These are phyloP conservation scores for Cyclanthera cordifolia DNA, from an alignment of 306 rosid genomes.

Conservation along the genomic window DNA sequence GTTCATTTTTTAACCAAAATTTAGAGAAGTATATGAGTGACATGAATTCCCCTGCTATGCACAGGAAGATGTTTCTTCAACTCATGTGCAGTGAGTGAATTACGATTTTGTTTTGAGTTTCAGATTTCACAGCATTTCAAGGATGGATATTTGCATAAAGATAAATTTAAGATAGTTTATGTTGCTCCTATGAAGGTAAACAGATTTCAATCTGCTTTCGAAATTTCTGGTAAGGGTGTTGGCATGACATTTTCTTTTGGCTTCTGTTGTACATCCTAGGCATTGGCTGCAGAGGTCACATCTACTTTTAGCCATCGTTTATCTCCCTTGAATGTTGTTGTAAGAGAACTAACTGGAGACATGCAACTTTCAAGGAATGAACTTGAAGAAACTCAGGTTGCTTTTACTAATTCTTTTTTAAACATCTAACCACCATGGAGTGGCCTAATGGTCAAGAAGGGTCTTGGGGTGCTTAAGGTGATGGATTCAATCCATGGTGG, in stretches of 20 bases:
- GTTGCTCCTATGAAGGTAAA: conserved; percentile 98
- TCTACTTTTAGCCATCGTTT: conserved; percentile 84
- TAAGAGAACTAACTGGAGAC: conserved; percentile 93
- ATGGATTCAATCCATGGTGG: too few relatives aligned
- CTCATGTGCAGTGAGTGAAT: conserved; percentile 6
- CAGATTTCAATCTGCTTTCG: conserved; percentile 1
- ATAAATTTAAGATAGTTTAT: conserved; percentile 89
- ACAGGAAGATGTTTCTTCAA: conserved; percentile 8
- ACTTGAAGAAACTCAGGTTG: conserved; percentile 96
- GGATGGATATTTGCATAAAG: conserved; percentile 87
- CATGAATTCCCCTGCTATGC: background rate
- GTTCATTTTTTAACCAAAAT: background rate
- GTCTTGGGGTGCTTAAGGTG: too few relatives aligned
- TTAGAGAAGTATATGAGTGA: background rate
- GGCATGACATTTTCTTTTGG: conserved; percentile 4
- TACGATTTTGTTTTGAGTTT: conserved; percentile 16
- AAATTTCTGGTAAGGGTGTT: conserved; percentile 9
- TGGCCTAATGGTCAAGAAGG: too few relatives aligned
- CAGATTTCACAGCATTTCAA: conserved; percentile 96
- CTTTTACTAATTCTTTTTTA: conserved; percentile 16
- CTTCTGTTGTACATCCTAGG: conserved; percentile 37
- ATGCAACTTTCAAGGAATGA: conserved; percentile 91
- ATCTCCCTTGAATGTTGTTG: conserved; percentile 84
- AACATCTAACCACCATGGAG: too few relatives aligned
- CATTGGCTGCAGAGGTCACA: conserved; percentile 96